phyloP scores from a whole-genome alignment of 768 basidiomycete genomes.

The Leccinum longicurvipes region DNA sequence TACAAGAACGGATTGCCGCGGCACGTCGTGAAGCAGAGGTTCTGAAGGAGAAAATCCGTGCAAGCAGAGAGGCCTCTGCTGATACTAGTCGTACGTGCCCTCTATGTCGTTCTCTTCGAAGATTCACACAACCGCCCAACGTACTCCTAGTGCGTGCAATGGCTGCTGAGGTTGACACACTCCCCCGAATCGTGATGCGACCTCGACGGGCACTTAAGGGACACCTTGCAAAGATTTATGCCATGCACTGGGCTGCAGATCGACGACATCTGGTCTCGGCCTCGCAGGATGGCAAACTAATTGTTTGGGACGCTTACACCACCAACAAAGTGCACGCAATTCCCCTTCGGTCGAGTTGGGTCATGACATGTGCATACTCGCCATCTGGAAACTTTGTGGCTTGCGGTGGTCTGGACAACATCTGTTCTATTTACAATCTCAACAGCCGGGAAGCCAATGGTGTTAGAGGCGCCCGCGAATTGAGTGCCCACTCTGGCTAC shows the following conservation, averaged over 20 bases:
- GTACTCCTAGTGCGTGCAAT: constrained; percentile 81
- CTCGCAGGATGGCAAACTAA: constrained; percentile 99
- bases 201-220: constrained; percentile 93
- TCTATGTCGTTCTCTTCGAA: background rate
- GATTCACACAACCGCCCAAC: constrained; percentile 14
- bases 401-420: constrained; percentile 98
- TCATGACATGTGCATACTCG: constrained; percentile 99
- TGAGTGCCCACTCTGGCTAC: constrained; percentile 97
- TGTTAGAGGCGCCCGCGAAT: constrained; percentile 88
- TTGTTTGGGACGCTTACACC: constrained; percentile 99
- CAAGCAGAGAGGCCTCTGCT: constrained; percentile 94
- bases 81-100: constrained; percentile 87
- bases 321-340: constrained; percentile 99
- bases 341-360: constrained; percentile 96
- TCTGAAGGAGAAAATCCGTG: constrained; percentile 97
- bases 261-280: constrained; percentile 97
- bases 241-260: constrained; percentile 99
- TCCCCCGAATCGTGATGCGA: constrained; percentile 96
- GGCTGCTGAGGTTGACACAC: constrained; percentile 93
- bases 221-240: constrained; percentile 99
- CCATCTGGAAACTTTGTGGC: constrained; percentile 97
- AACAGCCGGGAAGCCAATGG: constrained; percentile 71
- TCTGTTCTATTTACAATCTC: constrained; percentile 97
- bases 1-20: constrained; percentile 91
- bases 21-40: constrained; percentile 95